phyloP scores from a whole-genome alignment of 495 filamentous ascomycete species.

The Cercophora sp. region DNA sequence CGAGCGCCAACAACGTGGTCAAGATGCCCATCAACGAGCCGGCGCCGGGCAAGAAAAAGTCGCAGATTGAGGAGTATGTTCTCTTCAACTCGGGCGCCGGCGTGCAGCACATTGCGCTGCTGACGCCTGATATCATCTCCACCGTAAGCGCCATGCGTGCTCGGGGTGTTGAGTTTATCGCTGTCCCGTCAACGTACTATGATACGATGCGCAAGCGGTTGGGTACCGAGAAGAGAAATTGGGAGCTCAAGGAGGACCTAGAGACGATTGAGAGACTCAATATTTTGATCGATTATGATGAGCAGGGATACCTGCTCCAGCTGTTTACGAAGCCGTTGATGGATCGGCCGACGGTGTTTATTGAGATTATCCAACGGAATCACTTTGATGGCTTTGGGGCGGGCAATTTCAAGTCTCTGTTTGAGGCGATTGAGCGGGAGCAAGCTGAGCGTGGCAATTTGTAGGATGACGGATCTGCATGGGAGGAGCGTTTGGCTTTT shows the following conservation, averaged over 20 bases:
- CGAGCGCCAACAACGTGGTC: constrained; percentile 67
- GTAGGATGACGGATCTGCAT: constrained; percentile 30
- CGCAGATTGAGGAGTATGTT: constrained; percentile 91
- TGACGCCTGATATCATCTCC: constrained; percentile 71
- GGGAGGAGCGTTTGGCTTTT: not conserved
- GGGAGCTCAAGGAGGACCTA: constrained; percentile 69
- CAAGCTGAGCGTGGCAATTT: constrained; percentile 81
- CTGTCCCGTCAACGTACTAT: constrained; percentile 78
- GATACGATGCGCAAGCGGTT: constrained; percentile 66
- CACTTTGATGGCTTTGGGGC: constrained; percentile 87
- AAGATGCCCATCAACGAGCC: constrained; percentile 99
- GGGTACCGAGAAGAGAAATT: constrained; percentile 45
- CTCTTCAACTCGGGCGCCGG: constrained; percentile 81
- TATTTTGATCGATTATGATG: constrained; percentile 89
- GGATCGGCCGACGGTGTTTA: constrained; percentile 89
- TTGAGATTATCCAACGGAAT: constrained; percentile 88
- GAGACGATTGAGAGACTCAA: constrained; percentile 66
- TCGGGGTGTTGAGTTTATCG: constrained; percentile 84
- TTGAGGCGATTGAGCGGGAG: constrained; percentile 89
- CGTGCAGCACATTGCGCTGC: constrained; percentile 87
- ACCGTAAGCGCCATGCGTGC: constrained; percentile 69
- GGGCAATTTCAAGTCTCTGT: constrained; percentile 91
- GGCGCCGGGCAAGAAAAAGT: constrained; percentile 75
- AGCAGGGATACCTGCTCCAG: constrained; percentile 79
- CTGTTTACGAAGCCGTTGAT: constrained; percentile 89